Percentiles rank a stretch among this genome's conserved stretches.
These are phyloP conservation scores for Colletotrichum cereale DNA, from an alignment of 2,329 filamentous ascomycete genomes.

Conservation along the genomic window DNA sequence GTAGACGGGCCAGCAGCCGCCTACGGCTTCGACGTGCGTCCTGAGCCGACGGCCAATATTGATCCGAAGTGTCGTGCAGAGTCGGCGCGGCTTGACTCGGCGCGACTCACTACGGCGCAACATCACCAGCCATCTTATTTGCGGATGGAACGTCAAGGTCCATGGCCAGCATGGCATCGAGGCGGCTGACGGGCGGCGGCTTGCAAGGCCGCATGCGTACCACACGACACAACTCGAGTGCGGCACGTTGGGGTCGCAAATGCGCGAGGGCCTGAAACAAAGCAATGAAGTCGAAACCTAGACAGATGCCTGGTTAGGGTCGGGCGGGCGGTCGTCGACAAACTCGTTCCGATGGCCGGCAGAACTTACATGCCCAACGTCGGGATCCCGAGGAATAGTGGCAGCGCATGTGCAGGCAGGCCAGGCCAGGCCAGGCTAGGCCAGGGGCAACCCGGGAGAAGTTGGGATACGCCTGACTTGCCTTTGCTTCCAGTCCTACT, in stretches of 20 bases:
- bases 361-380: background rate
- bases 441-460: conserved; percentile 15
- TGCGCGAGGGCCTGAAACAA: conserved; percentile 33
- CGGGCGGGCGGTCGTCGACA: conserved; percentile 16
- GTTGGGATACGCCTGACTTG: conserved; percentile 17
- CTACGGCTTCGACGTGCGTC: background rate
- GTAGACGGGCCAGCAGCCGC: background rate
- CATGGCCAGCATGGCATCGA: conserved; percentile 23
- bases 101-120: conserved; percentile 8
- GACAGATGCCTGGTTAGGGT: conserved; percentile 13
- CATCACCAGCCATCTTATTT: conserved; percentile 18
- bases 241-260: conserved; percentile 20
- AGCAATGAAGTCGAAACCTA: conserved; percentile 34
- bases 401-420: conserved; percentile 4
- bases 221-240: conserved; percentile 23
- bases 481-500: conserved; percentile 13
- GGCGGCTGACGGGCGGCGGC: conserved; percentile 28
- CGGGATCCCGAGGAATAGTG: conserved; percentile 22
- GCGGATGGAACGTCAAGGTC: conserved; percentile 33
- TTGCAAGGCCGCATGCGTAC: conserved; percentile 28
- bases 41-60: conserved; percentile 17
- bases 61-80: conserved; percentile 2
- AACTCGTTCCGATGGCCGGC: conserved; percentile 7
- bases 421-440: background rate
- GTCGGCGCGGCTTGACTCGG: conserved; percentile 9